Evolutionary conservation across 768 basidiomycete genomes (phyloP).

Genomic region (button mushroom (Agaricus bisporus)): DNA sequence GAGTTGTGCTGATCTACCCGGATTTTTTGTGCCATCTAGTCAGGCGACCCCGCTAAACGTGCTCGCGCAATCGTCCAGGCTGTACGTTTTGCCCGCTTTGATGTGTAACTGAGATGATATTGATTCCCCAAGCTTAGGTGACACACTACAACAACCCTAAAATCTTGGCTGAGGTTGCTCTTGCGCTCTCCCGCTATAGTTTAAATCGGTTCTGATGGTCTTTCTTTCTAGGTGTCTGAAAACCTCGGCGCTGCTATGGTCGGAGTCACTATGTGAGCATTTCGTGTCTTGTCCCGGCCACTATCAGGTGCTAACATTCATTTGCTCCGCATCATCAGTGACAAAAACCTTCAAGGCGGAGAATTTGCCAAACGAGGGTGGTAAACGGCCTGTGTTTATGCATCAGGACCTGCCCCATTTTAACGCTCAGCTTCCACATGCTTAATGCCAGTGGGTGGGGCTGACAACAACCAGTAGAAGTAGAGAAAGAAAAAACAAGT

Average conservation of each 20-base stretch:
- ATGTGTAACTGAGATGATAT: not conserved
- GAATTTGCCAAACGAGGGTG: conserved; percentile 62
- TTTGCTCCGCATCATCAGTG: conserved; percentile 31
- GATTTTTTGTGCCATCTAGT: conserved; percentile 35
- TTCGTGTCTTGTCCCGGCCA: not conserved
- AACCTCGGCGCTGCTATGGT: conserved; percentile 91
- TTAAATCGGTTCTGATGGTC: not conserved
- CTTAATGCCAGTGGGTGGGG: too few species aligned
- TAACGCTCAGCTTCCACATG: too few species aligned
- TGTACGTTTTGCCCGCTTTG: conserved; percentile 29
- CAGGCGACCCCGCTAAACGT: conserved; percentile 88
- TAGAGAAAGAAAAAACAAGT: too few species aligned
- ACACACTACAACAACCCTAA: conserved; percentile 96
- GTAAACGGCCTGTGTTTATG: conserved; percentile 27
- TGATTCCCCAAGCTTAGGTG: conserved; percentile 38
- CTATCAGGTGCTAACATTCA: not conserved
- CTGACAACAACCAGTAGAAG: not conserved
- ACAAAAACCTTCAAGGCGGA: conserved; percentile 65
- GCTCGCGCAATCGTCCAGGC: conserved; percentile 96
- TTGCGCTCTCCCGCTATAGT: not conserved
- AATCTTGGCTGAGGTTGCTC: conserved; percentile 68
- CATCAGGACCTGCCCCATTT: not conserved
- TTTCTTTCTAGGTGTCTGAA: conserved; percentile 56
- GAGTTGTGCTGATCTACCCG: not conserved
- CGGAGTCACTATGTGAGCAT: conserved; percentile 79